Conservation (phyloP, 1,284 basidiomycete species). For the Phylloboletellus chloephorus region DNA sequence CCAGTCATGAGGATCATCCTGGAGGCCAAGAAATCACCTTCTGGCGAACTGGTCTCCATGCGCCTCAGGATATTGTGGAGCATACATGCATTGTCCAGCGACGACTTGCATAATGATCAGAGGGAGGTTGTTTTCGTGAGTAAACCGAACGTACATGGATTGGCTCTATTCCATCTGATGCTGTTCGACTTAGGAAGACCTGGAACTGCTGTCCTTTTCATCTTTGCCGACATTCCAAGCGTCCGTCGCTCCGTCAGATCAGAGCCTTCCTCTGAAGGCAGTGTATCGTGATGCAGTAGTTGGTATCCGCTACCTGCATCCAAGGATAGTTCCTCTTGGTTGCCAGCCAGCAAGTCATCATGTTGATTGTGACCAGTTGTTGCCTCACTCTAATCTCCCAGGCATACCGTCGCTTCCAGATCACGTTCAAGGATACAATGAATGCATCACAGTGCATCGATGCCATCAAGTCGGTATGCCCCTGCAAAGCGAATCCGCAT, state of each 20-base stretch:
- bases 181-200: slow-evolving; percentile 51
- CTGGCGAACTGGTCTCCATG: slow-evolving; percentile 52
- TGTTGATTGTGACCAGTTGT: not conserved
- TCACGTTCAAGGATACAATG: slow-evolving; percentile 51
- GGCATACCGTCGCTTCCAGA: slow-evolving; percentile 68
- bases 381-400: slow-evolving; percentile 25
- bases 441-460: slow-evolving; percentile 55
- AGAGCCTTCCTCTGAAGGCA: slow-evolving; percentile 65
- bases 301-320: slow-evolving; percentile 66
- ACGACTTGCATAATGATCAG: slow-evolving; percentile 37
- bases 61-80: slow-evolving; percentile 60
- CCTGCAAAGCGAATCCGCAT: slow-evolving; percentile 55
- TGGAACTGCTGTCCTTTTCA: slow-evolving; percentile 65
- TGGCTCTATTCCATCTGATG: not conserved
- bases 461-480: slow-evolving; percentile 59
- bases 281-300: slow-evolving; percentile 67
- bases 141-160: slow-evolving; percentile 13
- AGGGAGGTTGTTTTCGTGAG: slow-evolving; percentile 62
- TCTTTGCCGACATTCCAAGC: slow-evolving; percentile 31
- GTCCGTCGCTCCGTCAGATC: slow-evolving; percentile 29
- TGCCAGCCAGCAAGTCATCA: slow-evolving; percentile 37
- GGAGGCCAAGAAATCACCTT: slow-evolving; percentile 50
- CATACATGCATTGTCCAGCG: slow-evolving; percentile 38
- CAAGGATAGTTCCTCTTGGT: slow-evolving; percentile 35
- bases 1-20: slow-evolving; percentile 57